Percentiles rank a stretch among this genome's conserved stretches.
Conservation (phyloP, 1,284 basidiomycete genomes). For the Puccinia polysora region DNA sequence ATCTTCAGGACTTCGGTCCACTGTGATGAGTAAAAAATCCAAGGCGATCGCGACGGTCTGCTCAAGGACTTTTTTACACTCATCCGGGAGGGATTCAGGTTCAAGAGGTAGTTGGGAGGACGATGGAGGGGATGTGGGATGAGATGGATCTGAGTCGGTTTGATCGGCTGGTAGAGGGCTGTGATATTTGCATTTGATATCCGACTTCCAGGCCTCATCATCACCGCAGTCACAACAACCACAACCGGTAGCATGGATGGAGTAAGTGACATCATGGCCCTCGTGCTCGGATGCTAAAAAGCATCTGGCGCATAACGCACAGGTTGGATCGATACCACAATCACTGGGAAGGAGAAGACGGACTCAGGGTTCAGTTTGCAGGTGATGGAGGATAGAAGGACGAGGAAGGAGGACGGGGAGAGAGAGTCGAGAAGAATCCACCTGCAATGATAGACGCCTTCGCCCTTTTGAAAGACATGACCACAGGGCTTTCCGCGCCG, state of each 20-base stretch:
- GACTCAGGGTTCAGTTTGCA: too few species aligned
- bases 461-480: slow-evolving; percentile 53
- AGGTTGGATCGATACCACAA: slow-evolving; percentile 79
- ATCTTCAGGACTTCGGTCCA: slow-evolving; percentile 39
- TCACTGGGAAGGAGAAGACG: slow-evolving; percentile 60
- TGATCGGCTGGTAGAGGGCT: slow-evolving; percentile 52
- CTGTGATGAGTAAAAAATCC: slow-evolving; percentile 76
- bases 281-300: slow-evolving; percentile 77
- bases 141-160: slow-evolving; percentile 45
- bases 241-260: slow-evolving; percentile 74
- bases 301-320: slow-evolving; percentile 78
- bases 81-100: slow-evolving; percentile 53
- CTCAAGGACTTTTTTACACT: slow-evolving; percentile 67
- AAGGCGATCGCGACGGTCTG: slow-evolving; percentile 70
- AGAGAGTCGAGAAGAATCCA: too few species aligned
- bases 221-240: slow-evolving; percentile 86
- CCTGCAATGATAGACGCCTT: slow-evolving; percentile 53
- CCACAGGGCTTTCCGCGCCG: slow-evolving; percentile 46
- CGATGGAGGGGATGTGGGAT: slow-evolving; percentile 42
- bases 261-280: slow-evolving; percentile 83
- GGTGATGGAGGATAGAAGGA: too few species aligned
- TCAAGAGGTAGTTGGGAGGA: slow-evolving; percentile 46
- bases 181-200: slow-evolving; percentile 69
- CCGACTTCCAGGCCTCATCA: slow-evolving; percentile 70
- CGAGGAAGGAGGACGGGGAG: too few species aligned